These are phyloP conservation scores for Scytalidium lignicola DNA, from an alignment of 2,329 filamentous ascomycete species.

Conservation along the genomic window DNA sequence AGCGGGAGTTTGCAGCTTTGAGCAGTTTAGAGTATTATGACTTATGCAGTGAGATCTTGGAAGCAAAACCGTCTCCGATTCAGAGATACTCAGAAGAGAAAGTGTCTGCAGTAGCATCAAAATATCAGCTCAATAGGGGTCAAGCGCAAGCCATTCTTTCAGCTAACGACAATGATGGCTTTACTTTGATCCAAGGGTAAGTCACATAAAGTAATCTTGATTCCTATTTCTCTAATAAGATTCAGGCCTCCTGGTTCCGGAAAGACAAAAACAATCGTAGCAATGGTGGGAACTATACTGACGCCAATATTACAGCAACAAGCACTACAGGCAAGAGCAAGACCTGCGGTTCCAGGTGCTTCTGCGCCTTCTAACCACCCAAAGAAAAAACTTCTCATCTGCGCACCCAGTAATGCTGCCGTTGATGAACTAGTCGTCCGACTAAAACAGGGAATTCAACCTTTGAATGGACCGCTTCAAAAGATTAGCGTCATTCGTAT, in stretches of 20 bases:
- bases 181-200: constrained; percentile 89
- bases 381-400: constrained; percentile 86
- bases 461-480: constrained; percentile 63
- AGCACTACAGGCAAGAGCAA: constrained; percentile 17
- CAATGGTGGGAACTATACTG: constrained; percentile 85
- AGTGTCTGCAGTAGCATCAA: constrained; percentile 62
- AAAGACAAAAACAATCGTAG: constrained; percentile 97
- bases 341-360: constrained; percentile 28
- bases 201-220: constrained; percentile 14
- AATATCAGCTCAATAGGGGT: constrained; percentile 80
- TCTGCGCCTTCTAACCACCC: constrained; percentile 28
- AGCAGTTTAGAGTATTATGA: constrained; percentile 94
- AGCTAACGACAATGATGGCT: constrained; percentile 91
- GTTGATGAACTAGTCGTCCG: constrained; percentile 94
- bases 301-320: constrained; percentile 42
- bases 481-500: constrained; percentile 85
- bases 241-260: constrained; percentile 83
- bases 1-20: constrained; percentile 90
- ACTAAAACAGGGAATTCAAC: constrained; percentile 82
- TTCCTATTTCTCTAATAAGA: constrained; percentile 20
- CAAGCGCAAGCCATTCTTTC: constrained; percentile 91
- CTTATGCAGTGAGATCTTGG: constrained; percentile 84
- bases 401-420: constrained; percentile 96
- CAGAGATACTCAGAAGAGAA: constrained; percentile 73
- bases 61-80: constrained; percentile 84